Evolutionary conservation across 306 rosid genomes (phyloP).

Genomic region (Vigna unguiculata): DNA sequence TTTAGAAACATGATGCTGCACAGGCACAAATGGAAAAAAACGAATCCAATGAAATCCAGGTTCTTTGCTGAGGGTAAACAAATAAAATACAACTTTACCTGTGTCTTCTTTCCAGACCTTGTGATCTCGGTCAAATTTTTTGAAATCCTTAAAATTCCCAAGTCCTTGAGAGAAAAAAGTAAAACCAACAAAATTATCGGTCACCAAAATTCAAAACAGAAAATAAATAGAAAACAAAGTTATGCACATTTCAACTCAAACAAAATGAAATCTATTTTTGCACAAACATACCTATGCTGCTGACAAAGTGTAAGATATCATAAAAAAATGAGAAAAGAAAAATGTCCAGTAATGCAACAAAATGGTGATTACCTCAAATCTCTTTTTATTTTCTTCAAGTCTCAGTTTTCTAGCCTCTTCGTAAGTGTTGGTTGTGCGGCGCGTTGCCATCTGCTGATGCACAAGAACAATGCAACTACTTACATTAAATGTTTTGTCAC

Average conservation of each 20-base stretch:
- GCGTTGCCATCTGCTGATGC: conserved; percentile 52
- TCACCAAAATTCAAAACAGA: conserved; percentile 7
- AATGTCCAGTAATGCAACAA: neutral
- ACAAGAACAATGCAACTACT: neutral
- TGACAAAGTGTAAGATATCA: neutral
- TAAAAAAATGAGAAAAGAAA: neutral
- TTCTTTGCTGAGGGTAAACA: neutral
- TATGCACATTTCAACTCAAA: neutral
- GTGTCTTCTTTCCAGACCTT: conserved; percentile 56
- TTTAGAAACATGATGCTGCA: conserved; percentile 54
- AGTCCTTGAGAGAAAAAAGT: conserved; percentile 53
- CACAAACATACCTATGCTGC: neutral
- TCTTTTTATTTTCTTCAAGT: conserved; percentile 72
- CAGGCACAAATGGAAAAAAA: neutral
- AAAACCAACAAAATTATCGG: conserved; percentile 9
- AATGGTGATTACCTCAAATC: conserved; percentile 60
- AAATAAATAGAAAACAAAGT: neutral
- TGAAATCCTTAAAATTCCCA: conserved; percentile 65
- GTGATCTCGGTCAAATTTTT: conserved; percentile 56
- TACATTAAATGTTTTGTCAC: conserved; percentile 15
- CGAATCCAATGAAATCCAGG: neutral
- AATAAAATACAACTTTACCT: conserved; percentile 49
- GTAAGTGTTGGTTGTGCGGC: conserved; percentile 48
- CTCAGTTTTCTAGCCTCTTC: conserved; percentile 76
- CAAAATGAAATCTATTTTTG: neutral